phyloP scores from a whole-genome alignment of 768 basidiomycete species.

The Tulasnella sp. region DNA sequence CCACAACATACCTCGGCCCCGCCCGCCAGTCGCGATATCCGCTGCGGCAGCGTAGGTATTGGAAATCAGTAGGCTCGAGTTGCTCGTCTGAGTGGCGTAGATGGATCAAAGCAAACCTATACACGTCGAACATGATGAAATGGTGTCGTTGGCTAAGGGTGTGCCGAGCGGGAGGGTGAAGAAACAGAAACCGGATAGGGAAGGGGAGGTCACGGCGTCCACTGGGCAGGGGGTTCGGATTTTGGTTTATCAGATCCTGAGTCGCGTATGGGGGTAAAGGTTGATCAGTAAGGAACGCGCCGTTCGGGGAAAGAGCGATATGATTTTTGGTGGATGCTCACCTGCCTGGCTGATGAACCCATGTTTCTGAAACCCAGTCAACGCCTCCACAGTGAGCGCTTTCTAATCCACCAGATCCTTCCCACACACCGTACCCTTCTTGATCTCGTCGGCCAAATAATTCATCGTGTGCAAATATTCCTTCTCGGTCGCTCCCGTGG shows the following conservation, averaged over 20 bases:
- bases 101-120: conserved; percentile 12
- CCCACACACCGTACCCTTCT: conserved; percentile 20
- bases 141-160: conserved; percentile 14
- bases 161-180: conserved; percentile 19
- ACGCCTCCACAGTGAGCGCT: conserved; percentile 21
- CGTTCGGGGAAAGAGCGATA: too few relatives aligned
- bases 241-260: conserved; percentile 19
- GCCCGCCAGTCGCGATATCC: conserved; percentile 5
- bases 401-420: conserved; percentile 20
- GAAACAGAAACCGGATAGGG: conserved; percentile 18
- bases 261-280: neutral
- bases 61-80: conserved; percentile 2
- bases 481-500: conserved; percentile 1
- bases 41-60: conserved; percentile 18
- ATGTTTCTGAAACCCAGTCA: conserved; percentile 24
- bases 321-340: neutral
- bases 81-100: conserved; percentile 15
- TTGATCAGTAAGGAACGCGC: neutral
- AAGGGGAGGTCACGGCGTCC: conserved; percentile 17
- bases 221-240: conserved; percentile 20
- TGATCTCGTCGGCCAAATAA: conserved; percentile 15
- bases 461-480: conserved; percentile 20
- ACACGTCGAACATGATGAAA: conserved; percentile 19
- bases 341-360: conserved; percentile 21
- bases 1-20: conserved; percentile 12